Base-by-base conservation (phyloP, 805 yeast species). In the Yarrowia yakushimensis region DNA sequence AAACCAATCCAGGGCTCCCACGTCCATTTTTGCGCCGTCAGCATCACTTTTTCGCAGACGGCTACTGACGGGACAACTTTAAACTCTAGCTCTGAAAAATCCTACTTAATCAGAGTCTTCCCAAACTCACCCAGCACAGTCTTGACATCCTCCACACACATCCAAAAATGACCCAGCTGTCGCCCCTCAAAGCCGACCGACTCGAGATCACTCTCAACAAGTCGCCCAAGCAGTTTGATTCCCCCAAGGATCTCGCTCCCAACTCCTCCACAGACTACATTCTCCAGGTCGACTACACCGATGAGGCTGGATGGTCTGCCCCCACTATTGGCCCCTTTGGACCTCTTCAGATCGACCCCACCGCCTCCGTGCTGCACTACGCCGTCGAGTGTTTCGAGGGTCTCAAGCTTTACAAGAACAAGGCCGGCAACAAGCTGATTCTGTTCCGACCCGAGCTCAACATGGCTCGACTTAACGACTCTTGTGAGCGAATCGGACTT, bases 371-470 rank as follows among this genome's bases (percentile, higher is more conserved):
- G 41, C 85, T 93, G 78, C 99, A 93, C 79, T 93, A 93, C 71
- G 93, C 96, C 6, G 93, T 94, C 71, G 97, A 90, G 76, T 82
- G 93, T 64, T 94, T 93, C 68, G 99, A 93, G 79, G 99, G 99
- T 68, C 79, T 93, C 78, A 93, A 93, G 79, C 97, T 97, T 13
- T 93, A 92, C 81, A 77, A 79, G 67, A 84, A 83, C 63, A 68
- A 64, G 28, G 62, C 71, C 46, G 61, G 61, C 22, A 88, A 86
- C 66, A 75, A 85, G 66, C 76, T 91, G 72, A 82, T 97, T 71
- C 80, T 93, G 73, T 93, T 93, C 82, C 85, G 99, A 75, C 89
- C 96, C 45, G 89, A 90, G 74, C 88, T 81, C 82, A 93, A 93
- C 80, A 90, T 93, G 96, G 82, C 73, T 45, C 85, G 98, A 77